Conservation (phyloP, 148 eudicot species). For the Nyssa sinensis region DNA sequence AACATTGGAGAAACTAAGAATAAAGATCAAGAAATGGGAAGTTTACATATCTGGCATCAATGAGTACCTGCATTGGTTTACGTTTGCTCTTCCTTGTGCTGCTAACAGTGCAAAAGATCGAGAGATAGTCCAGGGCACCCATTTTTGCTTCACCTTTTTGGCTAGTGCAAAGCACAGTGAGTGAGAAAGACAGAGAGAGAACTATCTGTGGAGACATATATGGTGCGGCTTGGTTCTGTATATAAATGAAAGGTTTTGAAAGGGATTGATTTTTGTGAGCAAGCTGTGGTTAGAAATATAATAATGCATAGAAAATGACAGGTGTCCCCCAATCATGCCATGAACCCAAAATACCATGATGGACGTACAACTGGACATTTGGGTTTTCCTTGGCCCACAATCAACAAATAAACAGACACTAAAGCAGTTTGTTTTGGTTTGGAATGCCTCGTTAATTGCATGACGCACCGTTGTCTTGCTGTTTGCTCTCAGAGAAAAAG, state of each 20-base stretch:
- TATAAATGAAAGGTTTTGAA: not conserved
- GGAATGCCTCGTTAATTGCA: too few relatives aligned
- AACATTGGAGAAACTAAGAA: not conserved
- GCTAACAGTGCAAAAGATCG: conserved; percentile 69
- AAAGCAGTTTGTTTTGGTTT: too few relatives aligned
- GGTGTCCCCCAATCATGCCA: too few relatives aligned
- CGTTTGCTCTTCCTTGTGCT: conserved; percentile 49
- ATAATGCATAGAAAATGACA: not conserved
- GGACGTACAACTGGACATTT: too few relatives aligned
- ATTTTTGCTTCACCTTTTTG: conserved; percentile 27
- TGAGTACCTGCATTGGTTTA: conserved; percentile 70
- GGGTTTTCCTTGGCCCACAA: too few relatives aligned
- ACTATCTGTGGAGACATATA: not conserved
- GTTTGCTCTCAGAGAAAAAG: too few relatives aligned
- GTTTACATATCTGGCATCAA: not conserved
- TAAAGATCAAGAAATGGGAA: not conserved
- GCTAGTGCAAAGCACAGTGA: too few relatives aligned
- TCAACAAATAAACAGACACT: too few relatives aligned
- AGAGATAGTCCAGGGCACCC: conserved; percentile 85
- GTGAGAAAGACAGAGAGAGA: not conserved
- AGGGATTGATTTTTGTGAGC: not conserved
- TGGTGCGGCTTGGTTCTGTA: too few relatives aligned
- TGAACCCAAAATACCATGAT: too few relatives aligned
- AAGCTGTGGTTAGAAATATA: not conserved
- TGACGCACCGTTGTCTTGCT: too few relatives aligned